Evolutionary conservation across 352 stramenopile species (phyloP).

Genomic region (Globisporangium takayamanum): DNA sequence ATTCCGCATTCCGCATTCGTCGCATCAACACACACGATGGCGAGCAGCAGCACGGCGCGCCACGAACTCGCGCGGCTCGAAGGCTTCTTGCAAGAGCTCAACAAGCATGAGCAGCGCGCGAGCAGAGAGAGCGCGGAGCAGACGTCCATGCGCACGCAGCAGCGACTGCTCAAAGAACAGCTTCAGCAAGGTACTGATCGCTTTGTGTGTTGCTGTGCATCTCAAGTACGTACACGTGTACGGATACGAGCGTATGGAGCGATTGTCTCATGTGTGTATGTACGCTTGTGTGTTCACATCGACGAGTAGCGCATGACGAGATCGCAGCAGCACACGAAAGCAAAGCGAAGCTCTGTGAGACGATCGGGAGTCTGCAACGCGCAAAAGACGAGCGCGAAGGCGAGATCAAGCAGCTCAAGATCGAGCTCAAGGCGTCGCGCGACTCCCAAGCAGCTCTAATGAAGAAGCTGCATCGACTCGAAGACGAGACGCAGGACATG

Average conservation of each 20-base stretch:
- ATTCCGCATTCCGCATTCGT: not conserved
- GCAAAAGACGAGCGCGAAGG: slow-evolving; percentile 33
- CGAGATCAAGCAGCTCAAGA: slow-evolving; percentile 35
- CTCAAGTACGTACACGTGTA: not conserved
- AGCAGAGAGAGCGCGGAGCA: slow-evolving; percentile 38
- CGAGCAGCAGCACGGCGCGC: slow-evolving; percentile 1
- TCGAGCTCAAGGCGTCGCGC: slow-evolving; percentile 35
- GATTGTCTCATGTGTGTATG: not conserved
- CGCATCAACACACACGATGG: not conserved
- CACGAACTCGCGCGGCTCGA: slow-evolving; percentile 41
- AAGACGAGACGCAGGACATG: slow-evolving; percentile 24
- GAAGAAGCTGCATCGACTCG: slow-evolving; percentile 38
- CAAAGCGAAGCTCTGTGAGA: slow-evolving; percentile 48
- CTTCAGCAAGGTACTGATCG: slow-evolving; percentile 29
- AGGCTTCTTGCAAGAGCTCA: slow-evolving; percentile 46
- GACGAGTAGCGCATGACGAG: slow-evolving; percentile 46
- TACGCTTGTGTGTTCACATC: not conserved
- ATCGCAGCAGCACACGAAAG: slow-evolving; percentile 31
- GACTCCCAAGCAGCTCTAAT: slow-evolving; percentile 38
- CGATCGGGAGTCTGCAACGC: slow-evolving; percentile 52
- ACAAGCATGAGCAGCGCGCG: slow-evolving; percentile 37
- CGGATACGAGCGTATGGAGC: not conserved
- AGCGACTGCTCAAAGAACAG: slow-evolving; percentile 54
- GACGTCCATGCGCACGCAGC: slow-evolving; percentile 32
- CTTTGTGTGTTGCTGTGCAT: not conserved